Evolutionary conservation across 1,284 basidiomycete species (phyloP), one percentile per base, ranked within the genome.

Genomic region (Trichosporon sp.): DNA sequence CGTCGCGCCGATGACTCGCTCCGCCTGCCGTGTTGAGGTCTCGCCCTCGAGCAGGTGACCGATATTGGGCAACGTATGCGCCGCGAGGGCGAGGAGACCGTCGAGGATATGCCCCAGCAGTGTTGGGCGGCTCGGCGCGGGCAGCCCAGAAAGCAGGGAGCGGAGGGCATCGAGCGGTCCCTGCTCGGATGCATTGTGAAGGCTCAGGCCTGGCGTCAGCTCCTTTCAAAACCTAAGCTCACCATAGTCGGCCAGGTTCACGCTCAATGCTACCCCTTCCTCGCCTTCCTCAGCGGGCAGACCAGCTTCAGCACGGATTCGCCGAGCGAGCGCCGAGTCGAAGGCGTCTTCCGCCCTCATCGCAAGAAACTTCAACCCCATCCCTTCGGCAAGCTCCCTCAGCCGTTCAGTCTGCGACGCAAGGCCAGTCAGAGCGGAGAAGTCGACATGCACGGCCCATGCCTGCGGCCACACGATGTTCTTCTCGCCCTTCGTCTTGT

Each of bases 31-130:
- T 0, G 93, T 93, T 15, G 93, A 85, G 0, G 90, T 91, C 25
- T 92, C 91, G 68, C 92, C 92, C n/a, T 93, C 85, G 5, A 93
- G 83, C 9, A 94, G 84, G 77, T 94, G 92, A 0, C 91, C 91
- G 62, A 90, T 88, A 11, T 81, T 78, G 3, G 86, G 80, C 1
- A 83, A 86, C 0, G 86, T 84, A 23, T 82, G 79, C 1, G 92
- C 88, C 0, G 89, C 89, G 72, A 90, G 85, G 3, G 89, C 83
- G n/a, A 95, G 85, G 11, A 95, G 85, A 18, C 92, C 88, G 64
- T 86, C 86, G 47, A 95, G 86, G 38, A 86, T 88, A 63, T 87
- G 86, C 32, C 91, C 84, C 0, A 90, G 86, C 32, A 86, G 86
- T 6, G 88, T 85, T 13, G 91, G 84, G 11, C 92, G 91, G 0